Evolutionary conservation across 805 yeast genomes (phyloP), one percentile per base, ranked within the genome.

Genomic region (Suhomyces vadensis): DNA sequence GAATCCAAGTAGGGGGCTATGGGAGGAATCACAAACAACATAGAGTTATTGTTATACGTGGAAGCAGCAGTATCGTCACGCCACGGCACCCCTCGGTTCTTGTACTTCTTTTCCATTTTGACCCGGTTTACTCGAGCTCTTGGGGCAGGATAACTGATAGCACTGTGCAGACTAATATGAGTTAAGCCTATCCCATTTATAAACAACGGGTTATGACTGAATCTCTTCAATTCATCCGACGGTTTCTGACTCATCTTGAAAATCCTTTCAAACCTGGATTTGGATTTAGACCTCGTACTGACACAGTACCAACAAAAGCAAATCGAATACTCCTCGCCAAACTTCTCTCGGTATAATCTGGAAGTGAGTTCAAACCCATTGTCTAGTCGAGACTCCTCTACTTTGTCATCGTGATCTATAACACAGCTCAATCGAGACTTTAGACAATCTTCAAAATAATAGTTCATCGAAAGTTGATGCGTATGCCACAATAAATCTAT

Each of bases 401-500:
- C 42, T 43, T 54, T 59, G 41, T 60, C 65, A 33, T 60, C 51
- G 40, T 61, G 65, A 39, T 57, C 61, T 13, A 56, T 44, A 10
- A 56, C 46, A 6, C 31, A 16, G 20, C 38, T 17, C 6, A 26
- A 21, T 9, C 31, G 46, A 5, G 47, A 19, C 0, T 10, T 14
- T 11, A 26, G 29, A 35, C 56, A 50, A 19, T 46, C 47, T 9
- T 29, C 19, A 31, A 53, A 48, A 39, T 60, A 58, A 22, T 42
- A 36, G 37, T 35, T 37, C 42, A 47, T 41, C 11, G 49, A 31
- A 10, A 61, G 46, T 33, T 56, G 61, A 39, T 61, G 63, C 2
- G 66, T 61, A 31, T 55, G 62, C 66, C 66, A 61, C 3, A 58
- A 35, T 37, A 61, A 47, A 31, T 60, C 64, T 20, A 61, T 58